Evolutionary conservation across 768 basidiomycete genomes (phyloP).

Genomic region (Tylopilus rubrobrunneus): DNA sequence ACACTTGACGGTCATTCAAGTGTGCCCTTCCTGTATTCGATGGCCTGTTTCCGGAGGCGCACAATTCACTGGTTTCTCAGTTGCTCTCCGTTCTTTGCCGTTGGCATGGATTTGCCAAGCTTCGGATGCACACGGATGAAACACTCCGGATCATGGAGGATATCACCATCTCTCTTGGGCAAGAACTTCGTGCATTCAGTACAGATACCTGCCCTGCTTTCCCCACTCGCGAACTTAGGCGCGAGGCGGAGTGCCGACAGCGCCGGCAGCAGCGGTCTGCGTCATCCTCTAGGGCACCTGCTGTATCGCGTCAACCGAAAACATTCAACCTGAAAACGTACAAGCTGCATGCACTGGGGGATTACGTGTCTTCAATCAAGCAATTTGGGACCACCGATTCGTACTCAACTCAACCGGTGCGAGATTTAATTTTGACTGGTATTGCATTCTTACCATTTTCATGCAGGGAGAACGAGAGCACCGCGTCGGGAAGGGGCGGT

Average conservation of each 20-base stretch:
- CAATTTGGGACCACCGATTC: background rate
- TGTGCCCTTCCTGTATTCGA: too few species aligned
- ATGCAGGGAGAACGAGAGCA: background rate
- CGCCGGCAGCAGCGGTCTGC: background rate
- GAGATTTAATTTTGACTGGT: background rate
- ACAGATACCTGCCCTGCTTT: background rate
- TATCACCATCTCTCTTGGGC: background rate
- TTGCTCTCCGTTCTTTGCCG: background rate
- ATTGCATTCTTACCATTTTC: background rate
- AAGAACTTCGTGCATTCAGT: background rate
- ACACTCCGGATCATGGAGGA: background rate
- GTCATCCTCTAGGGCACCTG: too few species aligned
- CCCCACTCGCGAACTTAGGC: background rate
- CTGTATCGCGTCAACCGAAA: background rate
- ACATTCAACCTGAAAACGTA: background rate
- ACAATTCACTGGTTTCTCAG: too few species aligned
- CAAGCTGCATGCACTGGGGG: background rate
- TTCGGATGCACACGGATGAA: background rate
- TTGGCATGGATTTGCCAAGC: background rate
- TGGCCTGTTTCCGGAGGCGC: too few species aligned
- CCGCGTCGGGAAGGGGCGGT: background rate
- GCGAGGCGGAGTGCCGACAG: background rate
- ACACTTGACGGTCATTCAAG: too few species aligned
- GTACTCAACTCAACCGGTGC: background rate
- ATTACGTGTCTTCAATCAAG: background rate